Conservation (phyloP, 225 moss, liverwort and hornwort genomes). For the Neckera pumila region DNA sequence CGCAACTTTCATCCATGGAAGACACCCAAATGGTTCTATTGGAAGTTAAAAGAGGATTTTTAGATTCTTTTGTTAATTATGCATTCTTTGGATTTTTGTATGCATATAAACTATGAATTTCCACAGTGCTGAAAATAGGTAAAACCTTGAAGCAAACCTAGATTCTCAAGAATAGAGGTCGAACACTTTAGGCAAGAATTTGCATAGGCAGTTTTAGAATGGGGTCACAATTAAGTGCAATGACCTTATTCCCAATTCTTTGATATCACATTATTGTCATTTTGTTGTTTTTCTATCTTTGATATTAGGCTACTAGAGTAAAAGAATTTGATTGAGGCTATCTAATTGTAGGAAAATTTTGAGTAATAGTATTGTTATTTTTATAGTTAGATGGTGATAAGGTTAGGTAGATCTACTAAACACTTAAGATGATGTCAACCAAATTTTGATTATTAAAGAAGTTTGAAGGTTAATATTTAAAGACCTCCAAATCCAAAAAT, state of each 20-base stretch:
- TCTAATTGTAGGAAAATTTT: background rate
- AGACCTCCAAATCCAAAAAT: no score
- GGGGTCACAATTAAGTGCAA: background rate
- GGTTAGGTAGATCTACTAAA: no score
- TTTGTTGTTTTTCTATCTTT: background rate
- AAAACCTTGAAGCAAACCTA: rapidly evolving
- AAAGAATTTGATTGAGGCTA: no score
- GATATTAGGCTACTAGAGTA: rapidly evolving
- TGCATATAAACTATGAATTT: background rate
- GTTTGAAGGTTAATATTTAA: no score
- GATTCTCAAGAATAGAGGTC: background rate
- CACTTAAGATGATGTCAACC: no score
- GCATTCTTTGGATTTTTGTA: background rate
- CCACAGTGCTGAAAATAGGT: no score
- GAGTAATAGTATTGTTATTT: no score
- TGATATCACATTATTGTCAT: rapidly evolving
- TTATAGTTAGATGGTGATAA: background rate
- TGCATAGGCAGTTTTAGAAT: background rate
- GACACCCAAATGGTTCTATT: background rate
- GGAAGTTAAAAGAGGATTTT: background rate
- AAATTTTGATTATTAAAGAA: no score
- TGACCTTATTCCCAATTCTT: background rate
- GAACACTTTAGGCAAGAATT: background rate
- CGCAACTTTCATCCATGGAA: background rate
- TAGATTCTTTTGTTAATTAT: background rate